Conservation (phyloP, 2,329 filamentous ascomycete genomes). For the Pseudodiploospora longispora region DNA sequence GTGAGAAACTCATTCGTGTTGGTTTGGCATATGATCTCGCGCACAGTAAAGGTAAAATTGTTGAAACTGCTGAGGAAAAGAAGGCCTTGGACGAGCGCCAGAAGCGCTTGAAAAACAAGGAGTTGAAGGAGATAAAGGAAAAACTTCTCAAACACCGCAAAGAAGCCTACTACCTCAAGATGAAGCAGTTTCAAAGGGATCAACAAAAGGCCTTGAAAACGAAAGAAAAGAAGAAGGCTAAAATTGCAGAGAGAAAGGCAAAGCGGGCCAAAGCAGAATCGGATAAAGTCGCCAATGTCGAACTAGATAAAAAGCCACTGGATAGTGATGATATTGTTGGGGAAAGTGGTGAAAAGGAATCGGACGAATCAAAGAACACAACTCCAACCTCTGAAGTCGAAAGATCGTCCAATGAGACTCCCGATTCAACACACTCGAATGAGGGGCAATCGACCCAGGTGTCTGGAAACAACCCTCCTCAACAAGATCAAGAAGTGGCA, state of each 20-base stretch:
- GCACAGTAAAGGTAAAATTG: conserved; percentile 53
- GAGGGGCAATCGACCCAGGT: not conserved
- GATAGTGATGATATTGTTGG: not conserved
- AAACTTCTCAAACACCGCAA: conserved; percentile 36
- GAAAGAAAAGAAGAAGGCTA: conserved; percentile 75
- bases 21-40: conserved; percentile 64
- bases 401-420: too few relatives aligned
- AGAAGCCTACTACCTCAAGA: conserved; percentile 27
- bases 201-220: conserved; percentile 40
- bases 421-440: too few relatives aligned
- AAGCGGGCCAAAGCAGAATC: conserved; percentile 6
- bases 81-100: conserved; percentile 36
- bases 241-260: conserved; percentile 46
- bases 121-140: conserved; percentile 26
- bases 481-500: not conserved
- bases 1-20: conserved; percentile 68
- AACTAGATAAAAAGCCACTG: not conserved
- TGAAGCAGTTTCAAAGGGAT: conserved; percentile 27
- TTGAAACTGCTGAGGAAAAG: conserved; percentile 42
- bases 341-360: not conserved
- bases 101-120: conserved; percentile 32
- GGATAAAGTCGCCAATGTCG: conserved; percentile 3
- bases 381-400: too few relatives aligned
- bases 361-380: not conserved
- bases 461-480: not conserved